These are phyloP conservation scores for Ceriops tagal DNA, from an alignment of 345 rosid species.

Conservation along the genomic window DNA sequence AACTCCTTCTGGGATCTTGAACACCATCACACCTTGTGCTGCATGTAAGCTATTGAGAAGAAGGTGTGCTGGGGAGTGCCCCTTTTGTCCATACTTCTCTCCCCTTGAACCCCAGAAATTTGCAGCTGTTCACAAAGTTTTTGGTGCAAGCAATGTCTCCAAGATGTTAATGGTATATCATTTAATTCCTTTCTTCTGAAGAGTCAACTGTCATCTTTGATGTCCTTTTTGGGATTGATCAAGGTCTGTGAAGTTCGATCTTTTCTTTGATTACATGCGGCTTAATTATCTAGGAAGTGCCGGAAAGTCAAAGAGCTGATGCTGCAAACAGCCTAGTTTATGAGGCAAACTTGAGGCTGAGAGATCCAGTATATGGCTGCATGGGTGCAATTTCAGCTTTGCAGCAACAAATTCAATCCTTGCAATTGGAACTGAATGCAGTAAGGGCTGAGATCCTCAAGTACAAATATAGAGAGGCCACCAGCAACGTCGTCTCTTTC, in stretches of 20 bases:
- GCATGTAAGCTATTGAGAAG: conserved; percentile 91
- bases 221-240: neutral
- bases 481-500: conserved; percentile 19
- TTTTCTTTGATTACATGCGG: conserved; percentile 2
- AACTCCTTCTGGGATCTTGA: conserved; percentile 42
- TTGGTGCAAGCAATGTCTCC: conserved; percentile 97
- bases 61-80: conserved; percentile 68
- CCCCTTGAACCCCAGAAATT: conserved; percentile 74
- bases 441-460: conserved; percentile 67
- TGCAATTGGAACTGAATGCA: conserved; percentile 68
- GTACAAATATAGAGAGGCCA: conserved; percentile 52
- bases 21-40: conserved; percentile 76
- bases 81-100: conserved; percentile 16
- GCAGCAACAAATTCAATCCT: conserved; percentile 77
- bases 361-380: conserved; percentile 94
- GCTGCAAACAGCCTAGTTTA: conserved; percentile 84
- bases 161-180: conserved; percentile 74
- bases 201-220: neutral
- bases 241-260: neutral
- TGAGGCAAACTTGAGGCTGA: conserved; percentile 89
- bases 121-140: conserved; percentile 91
- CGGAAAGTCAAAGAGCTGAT: conserved; percentile 77
- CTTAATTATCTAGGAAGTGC: conserved; percentile 58
- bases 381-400: conserved; percentile 89
- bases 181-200: neutral